Base-by-base conservation (phyloP, 1,139 yeast species). In the Taphrina confusa region DNA sequence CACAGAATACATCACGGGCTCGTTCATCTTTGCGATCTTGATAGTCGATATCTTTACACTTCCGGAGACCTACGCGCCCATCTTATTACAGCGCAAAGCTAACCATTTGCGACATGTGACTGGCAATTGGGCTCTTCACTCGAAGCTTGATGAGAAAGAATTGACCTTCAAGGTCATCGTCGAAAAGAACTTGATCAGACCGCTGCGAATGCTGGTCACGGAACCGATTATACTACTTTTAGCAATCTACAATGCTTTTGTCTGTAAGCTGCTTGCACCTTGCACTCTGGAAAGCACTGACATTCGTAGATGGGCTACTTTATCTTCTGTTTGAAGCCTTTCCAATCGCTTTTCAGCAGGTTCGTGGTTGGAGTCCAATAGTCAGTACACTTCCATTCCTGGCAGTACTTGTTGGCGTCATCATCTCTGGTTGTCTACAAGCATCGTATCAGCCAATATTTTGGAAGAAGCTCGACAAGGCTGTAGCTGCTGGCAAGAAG, bases 51-150 rank as follows among this genome's bases (percentile, higher is more conserved):
- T 82, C 69, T 71, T 70, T 8, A 50, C 74, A 52, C 75, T 82
- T 69, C 95, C 95, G 8, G 97, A 90, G 75, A 90, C 97, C 22
- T 90, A 87, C 72, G 91, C 95, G 8, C 92, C 95, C 2, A 90
- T 86, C 3, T 84, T 89, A 62, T 78, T 90, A 67, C 86, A 84
- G 70, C 79, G 74, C 57, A 81, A 89, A 69, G 96, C 96, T 39
- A 75, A 75, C 67, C 80, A 73, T 68, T 73, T 90, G 33, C 61
- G 66, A 12, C 42, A 42, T 16, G 45, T 28, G 12, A 49, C 65
- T 5, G 66, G 66, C 4, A 59, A 64, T 31, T 5, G 45, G 18
- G 44, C 42, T 6, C 61, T 39, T 8, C 50, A 46, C 39, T 49
- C 47, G 12, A 44, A 42, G 11, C 30, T 61, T 20, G 60, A 49